Conservation (phyloP, 192 early-diverging fungal species). For the Coemansia sp. region DNA sequence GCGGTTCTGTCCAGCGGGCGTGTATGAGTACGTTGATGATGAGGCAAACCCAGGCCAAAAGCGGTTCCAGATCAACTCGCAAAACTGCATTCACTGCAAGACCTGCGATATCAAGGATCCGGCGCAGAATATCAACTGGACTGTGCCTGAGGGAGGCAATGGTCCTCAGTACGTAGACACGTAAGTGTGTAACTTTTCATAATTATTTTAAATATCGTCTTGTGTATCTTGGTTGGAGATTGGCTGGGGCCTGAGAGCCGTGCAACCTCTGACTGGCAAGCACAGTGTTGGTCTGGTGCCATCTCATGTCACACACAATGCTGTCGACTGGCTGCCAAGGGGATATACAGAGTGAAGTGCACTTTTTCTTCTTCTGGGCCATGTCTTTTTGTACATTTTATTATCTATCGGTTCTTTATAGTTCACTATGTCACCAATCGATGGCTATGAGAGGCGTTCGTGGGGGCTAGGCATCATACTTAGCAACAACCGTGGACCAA, state of each 20-base stretch:
- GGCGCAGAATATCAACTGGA: slow-evolving; percentile 98
- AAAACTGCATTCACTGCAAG: slow-evolving; percentile 99
- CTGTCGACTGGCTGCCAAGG: background rate
- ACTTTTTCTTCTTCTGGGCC: background rate
- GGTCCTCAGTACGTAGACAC: slow-evolving; percentile 78
- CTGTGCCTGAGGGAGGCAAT: slow-evolving; percentile 85
- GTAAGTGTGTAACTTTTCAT: slow-evolving; percentile 17
- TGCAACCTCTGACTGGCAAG: background rate
- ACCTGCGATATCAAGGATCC: slow-evolving; percentile 99
- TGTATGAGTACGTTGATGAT: slow-evolving; percentile 97
- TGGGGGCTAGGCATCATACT: slow-evolving; percentile 43
- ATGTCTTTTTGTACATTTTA: background rate
- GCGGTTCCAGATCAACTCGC: slow-evolving; percentile 94
- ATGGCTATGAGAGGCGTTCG: slow-evolving; percentile 12
- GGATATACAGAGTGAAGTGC: background rate
- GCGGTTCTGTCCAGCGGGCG: slow-evolving; percentile 96
- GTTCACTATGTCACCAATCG: background rate
- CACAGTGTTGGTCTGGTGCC: background rate
- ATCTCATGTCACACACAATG: background rate
- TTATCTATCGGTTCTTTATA: background rate
- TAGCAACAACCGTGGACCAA: slow-evolving; percentile 5
- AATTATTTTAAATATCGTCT: background rate
- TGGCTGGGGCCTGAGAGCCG: background rate
- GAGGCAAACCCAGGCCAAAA: slow-evolving; percentile 84
- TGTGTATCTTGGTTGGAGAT: background rate